Base-by-base conservation (phyloP, 2,329 filamentous ascomycete species). In the Mollisiaceae sp. region DNA sequence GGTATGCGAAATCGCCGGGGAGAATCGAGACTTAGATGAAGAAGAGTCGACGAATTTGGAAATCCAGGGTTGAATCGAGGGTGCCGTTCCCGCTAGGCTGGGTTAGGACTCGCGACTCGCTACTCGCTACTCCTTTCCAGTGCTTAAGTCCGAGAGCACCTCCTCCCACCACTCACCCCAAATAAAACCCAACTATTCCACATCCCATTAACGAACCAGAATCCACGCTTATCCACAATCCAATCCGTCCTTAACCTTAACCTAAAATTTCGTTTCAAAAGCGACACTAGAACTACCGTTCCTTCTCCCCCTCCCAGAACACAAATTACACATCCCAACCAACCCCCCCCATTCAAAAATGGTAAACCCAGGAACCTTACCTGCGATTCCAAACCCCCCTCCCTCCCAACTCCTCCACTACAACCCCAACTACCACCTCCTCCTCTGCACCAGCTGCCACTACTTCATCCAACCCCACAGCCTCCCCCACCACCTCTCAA, bases 381-480 rank as follows among this genome's bases (percentile, higher is more conserved):
- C 45, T 35, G 8, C 50, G 15, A 35, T 59, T 59, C 22, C 50
- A 4, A 12, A 54, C 14, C 59, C 50, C n/a, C 41, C 35, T 11
- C 71, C 70, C 14, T 45, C 57, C 3, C 60, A 72, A 35, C 60
- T 74, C 20, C 64, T 74, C 0, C 65, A 67, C 18, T 74, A 74
- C 57, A 67, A 72, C 12, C 61, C 69, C 11, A 39, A 14, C n/a
- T 69, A 71, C 52, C 60, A 61, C 62, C 69, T 71, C 18, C 22
- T 74, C n/a, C 58, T 74, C 15, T 74, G 72, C 50, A 64, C 50
- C n/a, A 47, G 47, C 1, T 74, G 72, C 58, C 64, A 62, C n/a
- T 73, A 74, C 62, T 71, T 71, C 8, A 68, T 74, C 14, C 69
- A 72, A 35, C 72, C 72, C 22, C 60, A 52, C 14, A 70, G 69